Evolutionary conservation across 495 filamentous ascomycete genomes (phyloP), one percentile per base, ranked within the genome.

Genomic region (Penicillium verhagenii): DNA sequence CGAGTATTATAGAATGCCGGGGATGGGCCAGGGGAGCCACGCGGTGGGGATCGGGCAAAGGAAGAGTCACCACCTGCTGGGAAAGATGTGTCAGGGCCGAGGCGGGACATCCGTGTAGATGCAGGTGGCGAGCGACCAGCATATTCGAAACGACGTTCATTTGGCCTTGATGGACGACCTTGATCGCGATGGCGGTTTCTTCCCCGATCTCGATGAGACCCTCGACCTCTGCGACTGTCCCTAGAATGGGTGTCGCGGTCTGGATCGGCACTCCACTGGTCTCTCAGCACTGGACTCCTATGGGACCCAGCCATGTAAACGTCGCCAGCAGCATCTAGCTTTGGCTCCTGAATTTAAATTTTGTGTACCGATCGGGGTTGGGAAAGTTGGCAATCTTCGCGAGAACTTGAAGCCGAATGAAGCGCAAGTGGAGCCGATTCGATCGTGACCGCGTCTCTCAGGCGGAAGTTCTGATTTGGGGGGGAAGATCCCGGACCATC

Each of bases 221-320:
- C 68, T 64, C 70, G 72, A 63, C 72, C 63, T 63, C 73, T 68
- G 55, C 71, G 62, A 57, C 62, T 61, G 50, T 73, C 73, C 50
- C 64, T 63, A 50, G 68, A 65, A 55, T 66, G 68, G 46, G 69
- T 67, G 49, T 76, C 72, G 56, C 69, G 68, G 51, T 81, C 71
- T 55, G 66, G 65, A 60, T 74, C 66, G 61, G 60, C 68, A 79
- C 80, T 70, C 78, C 76, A 75, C 82, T 82, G 51, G 76, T 82
- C 71, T 83, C 81, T 69, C 73, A 82, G 69, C 68, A 73, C 69
- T 68, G 78, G 77, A 75, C 78, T 82, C 78, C 72, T 74, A 73
- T 72, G 77, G 66, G 79, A 78, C 72, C 73, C 76, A 78, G 79
- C 79, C 79, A 82, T 82, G 72, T 73, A 68, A 64, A 63, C 62